A percentile compares a stretch with the other conserved stretches of the same genome.
Evolutionary conservation across 1,284 basidiomycete species (phyloP).

Genomic region (Ceratobasidium sp.): DNA sequence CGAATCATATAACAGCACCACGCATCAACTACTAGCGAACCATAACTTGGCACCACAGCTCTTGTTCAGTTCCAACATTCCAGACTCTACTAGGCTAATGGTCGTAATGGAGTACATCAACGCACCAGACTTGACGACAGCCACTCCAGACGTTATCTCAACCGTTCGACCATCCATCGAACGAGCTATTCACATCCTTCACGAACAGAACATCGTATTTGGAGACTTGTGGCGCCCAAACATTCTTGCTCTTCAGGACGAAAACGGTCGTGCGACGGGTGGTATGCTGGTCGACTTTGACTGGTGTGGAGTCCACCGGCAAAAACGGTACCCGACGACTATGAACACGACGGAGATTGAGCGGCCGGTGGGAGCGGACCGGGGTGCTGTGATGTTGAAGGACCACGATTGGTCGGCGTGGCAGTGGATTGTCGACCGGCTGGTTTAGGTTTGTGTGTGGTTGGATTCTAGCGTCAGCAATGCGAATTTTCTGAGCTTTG

Average conservation of each 20-base stretch:
- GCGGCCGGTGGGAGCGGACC: not conserved
- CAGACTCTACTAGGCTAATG: not conserved
- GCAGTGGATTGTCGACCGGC: too few species aligned
- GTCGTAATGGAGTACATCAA: constrained; percentile 45
- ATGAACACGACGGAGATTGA: not conserved
- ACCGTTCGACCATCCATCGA: too few species aligned
- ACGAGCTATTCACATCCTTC: not conserved
- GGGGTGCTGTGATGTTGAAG: too few species aligned
- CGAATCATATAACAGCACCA: too few species aligned
- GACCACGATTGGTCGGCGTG: too few species aligned
- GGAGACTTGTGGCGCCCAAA: constrained; percentile 42
- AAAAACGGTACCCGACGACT: not conserved
- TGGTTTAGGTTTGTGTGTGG: too few species aligned
- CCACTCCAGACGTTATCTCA: too few species aligned
- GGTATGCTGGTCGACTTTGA: constrained; percentile 42
- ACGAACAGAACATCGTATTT: constrained; percentile 24
- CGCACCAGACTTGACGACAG: not conserved
- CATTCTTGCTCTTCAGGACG: constrained; percentile 9
- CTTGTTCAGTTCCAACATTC: not conserved
- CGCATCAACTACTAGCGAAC: constrained; percentile 47
- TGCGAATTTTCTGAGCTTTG: too few species aligned
- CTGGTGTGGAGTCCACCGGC: constrained; percentile 12
- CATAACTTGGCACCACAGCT: constrained; percentile 50
- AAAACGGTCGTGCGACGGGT: not conserved
- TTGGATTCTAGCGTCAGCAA: too few species aligned